A percentile compares a stretch with the other conserved stretches of the same genome.
Evolutionary conservation across 2,329 filamentous ascomycete genomes (phyloP).

Genomic region (Cordyceps militaris): DNA sequence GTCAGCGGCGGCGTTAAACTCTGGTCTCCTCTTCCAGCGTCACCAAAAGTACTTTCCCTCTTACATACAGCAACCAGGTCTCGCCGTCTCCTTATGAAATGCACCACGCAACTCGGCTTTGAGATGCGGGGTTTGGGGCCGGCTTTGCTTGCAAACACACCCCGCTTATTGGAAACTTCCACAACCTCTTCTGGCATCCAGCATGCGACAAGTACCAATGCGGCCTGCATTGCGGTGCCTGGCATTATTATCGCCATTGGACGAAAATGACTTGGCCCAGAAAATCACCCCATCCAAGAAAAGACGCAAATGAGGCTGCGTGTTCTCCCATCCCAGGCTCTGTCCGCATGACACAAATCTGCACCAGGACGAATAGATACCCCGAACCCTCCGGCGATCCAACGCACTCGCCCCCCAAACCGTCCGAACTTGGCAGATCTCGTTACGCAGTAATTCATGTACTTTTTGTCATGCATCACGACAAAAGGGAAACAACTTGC

Average conservation of each 20-base stretch:
- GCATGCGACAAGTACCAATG: no score
- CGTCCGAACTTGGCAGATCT: neutral
- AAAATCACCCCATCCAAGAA: no score
- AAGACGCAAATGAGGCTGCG: no score
- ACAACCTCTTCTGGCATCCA: neutral
- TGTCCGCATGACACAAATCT: neutral
- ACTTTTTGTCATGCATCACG: neutral
- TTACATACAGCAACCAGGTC: no score
- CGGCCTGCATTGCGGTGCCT: neutral
- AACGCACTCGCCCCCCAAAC: neutral
- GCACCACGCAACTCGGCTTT: no score
- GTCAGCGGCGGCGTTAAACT: no score
- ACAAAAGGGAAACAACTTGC: neutral
- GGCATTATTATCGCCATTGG: neutral
- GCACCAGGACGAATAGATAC: neutral
- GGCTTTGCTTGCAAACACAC: no score
- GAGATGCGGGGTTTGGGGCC: no score
- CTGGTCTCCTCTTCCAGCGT: no score
- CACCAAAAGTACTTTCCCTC: no score
- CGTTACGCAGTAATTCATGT: neutral
- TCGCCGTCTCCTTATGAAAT: no score
- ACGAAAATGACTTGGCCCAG: no score
- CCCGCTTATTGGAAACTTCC: conserved; percentile 5
- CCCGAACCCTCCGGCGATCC: neutral
- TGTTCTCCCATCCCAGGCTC: neutral